Evolutionary conservation across 2,329 filamentous ascomycete genomes (phyloP).

Genomic region (Fusarium heterosporum): DNA sequence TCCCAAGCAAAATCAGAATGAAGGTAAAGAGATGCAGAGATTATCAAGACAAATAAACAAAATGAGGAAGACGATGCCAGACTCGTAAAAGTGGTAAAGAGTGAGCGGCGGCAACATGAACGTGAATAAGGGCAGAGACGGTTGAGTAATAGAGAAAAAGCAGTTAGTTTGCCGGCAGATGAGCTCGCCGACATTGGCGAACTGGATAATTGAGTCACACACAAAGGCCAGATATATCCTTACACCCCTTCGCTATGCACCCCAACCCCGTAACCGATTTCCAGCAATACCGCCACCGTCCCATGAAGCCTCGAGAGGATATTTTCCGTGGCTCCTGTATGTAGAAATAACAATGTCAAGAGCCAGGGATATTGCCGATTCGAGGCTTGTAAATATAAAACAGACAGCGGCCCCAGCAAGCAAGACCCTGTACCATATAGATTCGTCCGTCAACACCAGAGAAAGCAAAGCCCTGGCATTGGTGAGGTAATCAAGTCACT

Average conservation of each 20-base stretch:
- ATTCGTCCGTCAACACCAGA: constrained; percentile 51
- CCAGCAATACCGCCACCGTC: constrained; percentile 56
- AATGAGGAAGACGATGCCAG: constrained; percentile 26
- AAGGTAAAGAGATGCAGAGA: constrained; percentile 36
- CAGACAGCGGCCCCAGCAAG: constrained; percentile 48
- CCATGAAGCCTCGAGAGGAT: constrained; percentile 30
- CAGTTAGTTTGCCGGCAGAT: constrained; percentile 39
- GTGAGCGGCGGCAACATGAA: constrained; percentile 31
- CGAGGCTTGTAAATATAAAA: constrained; percentile 51
- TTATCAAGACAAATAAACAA: constrained; percentile 27
- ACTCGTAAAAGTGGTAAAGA: constrained; percentile 14
- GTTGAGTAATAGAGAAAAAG: constrained; percentile 40
- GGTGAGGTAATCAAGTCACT: constrained; percentile 51
- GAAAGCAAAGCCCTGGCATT: constrained; percentile 45
- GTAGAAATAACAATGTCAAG: constrained; percentile 9
- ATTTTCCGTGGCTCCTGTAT: constrained; percentile 5
- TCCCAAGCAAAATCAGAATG: constrained; percentile 41
- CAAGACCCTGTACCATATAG: constrained; percentile 49
- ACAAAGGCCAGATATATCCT: constrained; percentile 55
- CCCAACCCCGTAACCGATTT: constrained; percentile 54
- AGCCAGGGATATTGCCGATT: constrained; percentile 15
- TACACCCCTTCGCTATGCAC: constrained; percentile 60
- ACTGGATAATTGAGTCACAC: constrained; percentile 51
- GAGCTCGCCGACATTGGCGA: constrained; percentile 45
- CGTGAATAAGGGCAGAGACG: constrained; percentile 31